A percentile compares a stretch with the other conserved stretches of the same genome.
phyloP scores from a whole-genome alignment of 2,329 filamentous ascomycete genomes.

The Davidsoniella australis region DNA sequence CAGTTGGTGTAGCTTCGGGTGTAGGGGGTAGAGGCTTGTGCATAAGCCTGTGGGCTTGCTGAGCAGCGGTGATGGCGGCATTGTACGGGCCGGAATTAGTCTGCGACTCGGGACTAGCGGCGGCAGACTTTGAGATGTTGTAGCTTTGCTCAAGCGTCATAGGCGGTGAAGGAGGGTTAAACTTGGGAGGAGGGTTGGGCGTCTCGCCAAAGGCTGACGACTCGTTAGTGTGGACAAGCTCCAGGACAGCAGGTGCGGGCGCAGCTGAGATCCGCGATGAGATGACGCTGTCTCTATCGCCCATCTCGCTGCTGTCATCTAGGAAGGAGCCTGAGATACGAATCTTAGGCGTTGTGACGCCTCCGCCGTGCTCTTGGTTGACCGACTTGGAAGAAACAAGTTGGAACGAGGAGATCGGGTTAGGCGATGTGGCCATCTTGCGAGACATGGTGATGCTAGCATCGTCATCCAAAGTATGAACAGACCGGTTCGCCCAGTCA shows the following conservation, averaged over 20 bases:
- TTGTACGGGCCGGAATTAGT: conserved; percentile 22
- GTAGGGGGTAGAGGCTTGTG: conserved; percentile 31
- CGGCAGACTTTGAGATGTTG: conserved; percentile 19
- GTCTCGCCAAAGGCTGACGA: not conserved
- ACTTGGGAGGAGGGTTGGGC: conserved; percentile 10
- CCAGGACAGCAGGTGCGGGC: conserved; percentile 13
- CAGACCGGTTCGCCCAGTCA: conserved; percentile 38
- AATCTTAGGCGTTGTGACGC: conserved; percentile 15
- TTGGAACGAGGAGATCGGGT: conserved; percentile 27
- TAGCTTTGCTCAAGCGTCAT: conserved; percentile 33
- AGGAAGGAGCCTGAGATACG: conserved; percentile 25
- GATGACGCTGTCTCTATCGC: conserved; percentile 13
- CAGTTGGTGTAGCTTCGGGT: conserved; percentile 31
- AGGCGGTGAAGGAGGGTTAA: conserved; percentile 25
- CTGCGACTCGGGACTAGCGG: conserved; percentile 17
- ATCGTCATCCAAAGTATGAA: conserved; percentile 18
- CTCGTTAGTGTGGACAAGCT: not conserved
- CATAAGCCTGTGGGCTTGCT: conserved; percentile 24
- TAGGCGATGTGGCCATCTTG: conserved; percentile 15
- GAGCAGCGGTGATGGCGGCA: not conserved
- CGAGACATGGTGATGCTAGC: not conserved
- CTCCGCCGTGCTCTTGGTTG: conserved; percentile 25
- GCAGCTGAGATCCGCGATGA: not conserved
- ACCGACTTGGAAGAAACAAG: conserved; percentile 33
- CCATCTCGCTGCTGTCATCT: conserved; percentile 35